Percentiles rank a stretch among this genome's conserved stretches.
These are phyloP conservation scores for Parastagonospora avenae DNA, from an alignment of 2,329 filamentous ascomycete genomes.

Conservation along the genomic window DNA sequence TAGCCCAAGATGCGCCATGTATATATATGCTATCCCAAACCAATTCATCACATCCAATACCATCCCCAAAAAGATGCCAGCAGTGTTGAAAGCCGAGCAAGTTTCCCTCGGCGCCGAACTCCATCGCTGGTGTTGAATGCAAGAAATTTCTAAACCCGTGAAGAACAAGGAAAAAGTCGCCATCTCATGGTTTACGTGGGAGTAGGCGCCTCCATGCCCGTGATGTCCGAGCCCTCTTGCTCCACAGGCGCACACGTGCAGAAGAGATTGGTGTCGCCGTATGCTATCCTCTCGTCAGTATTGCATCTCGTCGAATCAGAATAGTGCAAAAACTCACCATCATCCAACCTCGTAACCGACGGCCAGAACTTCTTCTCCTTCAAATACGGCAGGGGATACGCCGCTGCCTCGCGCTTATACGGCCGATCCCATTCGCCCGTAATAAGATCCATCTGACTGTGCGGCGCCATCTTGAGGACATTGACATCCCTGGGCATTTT, in stretches of 20 bases:
- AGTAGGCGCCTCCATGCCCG: slow-evolving; percentile 39
- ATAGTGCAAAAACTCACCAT: slow-evolving; percentile 63
- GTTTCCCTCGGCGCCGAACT: slow-evolving; percentile 1
- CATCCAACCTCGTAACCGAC: slow-evolving; percentile 81
- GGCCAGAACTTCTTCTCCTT: slow-evolving; percentile 99
- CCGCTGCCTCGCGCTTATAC: slow-evolving; percentile 81
- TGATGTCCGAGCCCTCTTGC: slow-evolving; percentile 33
- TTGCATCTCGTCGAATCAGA: too few relatives aligned
- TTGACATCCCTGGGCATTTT: slow-evolving; percentile 76
- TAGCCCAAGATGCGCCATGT: background rate
- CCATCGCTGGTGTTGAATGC: slow-evolving; percentile 11
- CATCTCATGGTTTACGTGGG: slow-evolving; percentile 27
- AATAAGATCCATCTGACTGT: slow-evolving; percentile 82
- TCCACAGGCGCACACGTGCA: slow-evolving; percentile 91
- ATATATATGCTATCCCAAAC: background rate
- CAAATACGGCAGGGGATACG: slow-evolving; percentile 82
- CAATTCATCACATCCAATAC: background rate
- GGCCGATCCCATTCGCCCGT: slow-evolving; percentile 77
- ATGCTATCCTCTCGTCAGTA: slow-evolving; percentile 61
- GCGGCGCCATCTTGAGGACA: slow-evolving; percentile 86
- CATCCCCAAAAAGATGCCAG: slow-evolving; percentile 1
- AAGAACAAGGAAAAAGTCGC: background rate
- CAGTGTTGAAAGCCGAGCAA: slow-evolving; percentile 8
- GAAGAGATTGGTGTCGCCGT: slow-evolving; percentile 90
- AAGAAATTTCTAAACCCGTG: background rate